Evolutionary conservation across 1,139 yeast genomes (phyloP).

Genomic region (Kodamaea ohmeri): DNA sequence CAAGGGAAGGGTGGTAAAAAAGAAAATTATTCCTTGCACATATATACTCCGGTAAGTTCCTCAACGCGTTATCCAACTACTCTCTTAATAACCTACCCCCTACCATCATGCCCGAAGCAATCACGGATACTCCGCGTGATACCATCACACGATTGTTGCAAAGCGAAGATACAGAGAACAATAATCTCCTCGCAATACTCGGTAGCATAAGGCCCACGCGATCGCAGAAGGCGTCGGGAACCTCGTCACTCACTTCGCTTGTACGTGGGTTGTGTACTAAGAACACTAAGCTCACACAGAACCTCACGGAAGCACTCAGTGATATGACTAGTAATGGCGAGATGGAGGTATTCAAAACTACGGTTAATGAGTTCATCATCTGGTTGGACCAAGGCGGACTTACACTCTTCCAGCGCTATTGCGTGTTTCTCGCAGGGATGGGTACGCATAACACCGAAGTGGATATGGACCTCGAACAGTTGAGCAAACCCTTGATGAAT

Average conservation of each 20-base stretch:
- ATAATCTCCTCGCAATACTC: slow-evolving; percentile 34
- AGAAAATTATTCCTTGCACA: not conserved
- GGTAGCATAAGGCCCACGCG: slow-evolving; percentile 35
- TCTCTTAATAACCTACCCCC: not conserved
- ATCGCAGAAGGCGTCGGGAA: slow-evolving; percentile 12
- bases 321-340: slow-evolving; percentile 21
- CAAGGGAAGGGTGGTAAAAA: not conserved
- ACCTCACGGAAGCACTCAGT: slow-evolving; percentile 20
- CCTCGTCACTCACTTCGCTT: slow-evolving; percentile 30
- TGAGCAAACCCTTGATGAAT: slow-evolving; percentile 34
- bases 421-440: slow-evolving; percentile 13
- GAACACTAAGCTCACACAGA: slow-evolving; percentile 30
- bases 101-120: not conserved
- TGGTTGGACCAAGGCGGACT: slow-evolving; percentile 39
- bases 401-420: slow-evolving; percentile 34
- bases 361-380: slow-evolving; percentile 39
- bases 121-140: slow-evolving; percentile 4
- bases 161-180: slow-evolving; percentile 30
- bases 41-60: not conserved
- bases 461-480: slow-evolving; percentile 20
- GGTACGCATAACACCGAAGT: slow-evolving; percentile 11
- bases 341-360: slow-evolving; percentile 30
- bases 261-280: slow-evolving; percentile 44
- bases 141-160: slow-evolving; percentile 13
- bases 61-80: not conserved